phyloP scores from a whole-genome alignment of 768 basidiomycete species.

The Royoungia palumana region DNA sequence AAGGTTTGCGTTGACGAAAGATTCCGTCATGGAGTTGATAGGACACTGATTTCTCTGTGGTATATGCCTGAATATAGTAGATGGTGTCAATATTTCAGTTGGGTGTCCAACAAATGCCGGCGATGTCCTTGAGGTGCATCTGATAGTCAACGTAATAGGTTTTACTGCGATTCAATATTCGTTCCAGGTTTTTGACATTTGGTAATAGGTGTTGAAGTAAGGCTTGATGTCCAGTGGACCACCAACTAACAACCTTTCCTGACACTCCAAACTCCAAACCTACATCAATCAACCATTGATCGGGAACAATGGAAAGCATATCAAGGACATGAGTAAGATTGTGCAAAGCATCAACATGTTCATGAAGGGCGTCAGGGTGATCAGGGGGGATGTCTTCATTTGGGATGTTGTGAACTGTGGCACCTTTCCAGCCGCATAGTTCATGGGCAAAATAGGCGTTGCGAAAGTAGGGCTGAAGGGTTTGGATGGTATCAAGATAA shows the following conservation, averaged over 20 bases:
- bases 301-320: neutral
- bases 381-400: no score
- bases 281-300: slow-evolving; percentile 1
- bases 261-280: neutral
- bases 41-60: slow-evolving; percentile 1
- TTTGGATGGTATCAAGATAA: neutral
- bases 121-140: slow-evolving; percentile 7
- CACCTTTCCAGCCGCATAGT: slow-evolving; percentile 7
- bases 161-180: neutral
- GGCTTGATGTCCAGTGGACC: accelerated
- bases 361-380: neutral
- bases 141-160: neutral
- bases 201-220: neutral
- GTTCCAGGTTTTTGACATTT: accelerated
- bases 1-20: neutral
- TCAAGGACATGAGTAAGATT: neutral
- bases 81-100: neutral
- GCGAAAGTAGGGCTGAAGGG: neutral
- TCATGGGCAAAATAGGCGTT: slow-evolving; percentile 14
- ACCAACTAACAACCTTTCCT: neutral
- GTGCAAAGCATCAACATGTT: neutral
- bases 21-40: slow-evolving; percentile 11
- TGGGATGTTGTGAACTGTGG: neutral
- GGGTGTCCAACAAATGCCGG: neutral
- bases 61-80: slow-evolving; percentile 8